Percentiles rank a stretch among this genome's conserved stretches.
These are phyloP conservation scores for Clohesyomyces aquaticus DNA, from an alignment of 495 filamentous ascomycete species.

Conservation along the genomic window DNA sequence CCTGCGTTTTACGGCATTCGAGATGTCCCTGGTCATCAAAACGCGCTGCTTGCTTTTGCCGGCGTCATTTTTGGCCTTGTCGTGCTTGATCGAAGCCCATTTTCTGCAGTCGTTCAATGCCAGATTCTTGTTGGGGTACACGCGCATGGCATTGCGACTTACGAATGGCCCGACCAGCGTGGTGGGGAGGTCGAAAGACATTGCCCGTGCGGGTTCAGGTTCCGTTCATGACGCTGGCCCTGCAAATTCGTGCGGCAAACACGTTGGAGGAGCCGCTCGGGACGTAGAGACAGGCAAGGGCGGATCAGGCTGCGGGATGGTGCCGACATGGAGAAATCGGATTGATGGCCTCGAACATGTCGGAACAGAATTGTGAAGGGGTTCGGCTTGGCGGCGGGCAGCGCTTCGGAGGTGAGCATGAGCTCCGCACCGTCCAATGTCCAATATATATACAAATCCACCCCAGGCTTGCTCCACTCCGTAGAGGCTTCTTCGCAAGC, in stretches of 20 bases:
- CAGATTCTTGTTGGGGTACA: too few relatives aligned
- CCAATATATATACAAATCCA: background rate
- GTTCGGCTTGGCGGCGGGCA: constrained; percentile 6
- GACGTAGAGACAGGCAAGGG: background rate
- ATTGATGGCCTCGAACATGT: background rate
- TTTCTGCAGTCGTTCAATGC: constrained; percentile 76
- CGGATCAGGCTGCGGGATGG: constrained; percentile 9
- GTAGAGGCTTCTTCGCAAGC: background rate
- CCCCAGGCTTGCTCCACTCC: constrained; percentile 5
- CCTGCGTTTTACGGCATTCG: constrained; percentile 61
- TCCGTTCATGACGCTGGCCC: background rate
- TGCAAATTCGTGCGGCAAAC: constrained; percentile 7
- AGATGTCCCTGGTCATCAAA: constrained; percentile 55
- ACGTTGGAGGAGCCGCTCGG: background rate
- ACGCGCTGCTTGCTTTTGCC: constrained; percentile 57
- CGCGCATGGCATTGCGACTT: too few relatives aligned
- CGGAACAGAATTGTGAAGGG: background rate
- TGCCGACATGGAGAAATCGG: constrained; percentile 17
- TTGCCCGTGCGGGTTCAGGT: constrained; percentile 7
- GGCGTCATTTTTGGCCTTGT: constrained; percentile 79
- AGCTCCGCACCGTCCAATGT: constrained; percentile 14
- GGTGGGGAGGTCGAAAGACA: constrained; percentile 15
- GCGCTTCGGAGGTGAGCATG: constrained; percentile 10
- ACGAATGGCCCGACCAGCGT: constrained; percentile 28
- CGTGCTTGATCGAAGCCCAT: constrained; percentile 95